Base-by-base conservation (phyloP, 2,329 filamentous ascomycete species). In the Ophidiomyces ophidiicola region DNA sequence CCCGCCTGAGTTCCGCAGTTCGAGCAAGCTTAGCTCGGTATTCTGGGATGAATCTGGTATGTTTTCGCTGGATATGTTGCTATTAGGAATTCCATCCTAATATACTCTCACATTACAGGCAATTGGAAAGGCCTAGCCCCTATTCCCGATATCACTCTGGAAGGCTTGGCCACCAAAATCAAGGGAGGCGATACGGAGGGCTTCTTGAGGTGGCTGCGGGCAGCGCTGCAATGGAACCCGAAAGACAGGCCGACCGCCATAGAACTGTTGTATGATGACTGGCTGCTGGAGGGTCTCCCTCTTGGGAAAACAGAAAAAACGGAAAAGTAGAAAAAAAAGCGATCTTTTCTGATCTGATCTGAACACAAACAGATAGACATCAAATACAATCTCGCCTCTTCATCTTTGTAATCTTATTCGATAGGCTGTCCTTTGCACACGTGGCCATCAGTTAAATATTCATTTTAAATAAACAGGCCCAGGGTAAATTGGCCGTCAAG, bases 1-100 rank as follows among this genome's bases (percentile, higher is more conserved):
- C 39, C 49, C 49, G 28, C 37, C 46, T 19, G 49, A 54, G 23
- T 50, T 55, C 18, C 45, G 54, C 25, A 45, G 50, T 45, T 44
- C 42, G 42, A 49, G 48, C 32, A 44, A 47, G 34, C 45, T 29
- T 32, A 46, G 47, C 39, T 44, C n/a, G 5, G 32, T 24, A 26
- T 39, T 24, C 11, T 39, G 36, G 18, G 36, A 39, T 26, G 36
- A 39, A 32, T 12, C 18, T 1, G 36, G 36, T 39, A 11, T 7
- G 36, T 39, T 4, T 4, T 8, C 30, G 7, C 18, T 32, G 4
- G 3, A 5, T 5, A 15, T 14, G 30, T 14, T 12, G 10, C 11
- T n/a, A 38, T 8, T 15, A 30, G 24, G 6, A 7, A 26, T 26
- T 26, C 6, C 10, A n/a, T 14, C 8, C 2, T 31, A 15, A 17